Evolutionary conservation across 805 yeast genomes (phyloP).

Genomic region (Candida verbasci): DNA sequence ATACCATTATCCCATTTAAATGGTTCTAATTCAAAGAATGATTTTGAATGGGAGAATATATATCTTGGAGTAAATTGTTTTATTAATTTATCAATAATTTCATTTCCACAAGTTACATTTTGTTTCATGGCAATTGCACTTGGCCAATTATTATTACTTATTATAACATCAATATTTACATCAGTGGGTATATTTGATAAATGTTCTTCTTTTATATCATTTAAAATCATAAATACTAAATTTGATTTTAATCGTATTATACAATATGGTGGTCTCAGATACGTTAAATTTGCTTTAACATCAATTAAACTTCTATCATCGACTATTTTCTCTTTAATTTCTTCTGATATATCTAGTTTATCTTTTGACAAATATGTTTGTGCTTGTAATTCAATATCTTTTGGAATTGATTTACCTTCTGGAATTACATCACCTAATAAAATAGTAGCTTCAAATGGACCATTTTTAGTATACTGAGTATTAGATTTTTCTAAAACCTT

Average conservation of each 20-base stretch:
- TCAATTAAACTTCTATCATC: slow-evolving; percentile 20
- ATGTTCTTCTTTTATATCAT: slow-evolving; percentile 16
- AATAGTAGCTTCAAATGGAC: slow-evolving; percentile 59
- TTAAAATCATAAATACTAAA: slow-evolving; percentile 43
- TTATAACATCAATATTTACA: slow-evolving; percentile 44
- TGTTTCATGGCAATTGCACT: slow-evolving; percentile 40
- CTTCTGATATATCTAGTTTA: slow-evolving; percentile 14
- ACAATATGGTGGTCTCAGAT: slow-evolving; percentile 30
- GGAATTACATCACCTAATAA: slow-evolving; percentile 46
- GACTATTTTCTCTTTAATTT: not conserved
- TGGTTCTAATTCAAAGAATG: slow-evolving; percentile 51
- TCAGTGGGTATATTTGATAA: not conserved
- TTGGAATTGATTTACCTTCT: slow-evolving; percentile 13
- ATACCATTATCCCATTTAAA: slow-evolving; percentile 51
- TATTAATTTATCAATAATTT: slow-evolving; percentile 43
- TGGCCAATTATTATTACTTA: slow-evolving; percentile 56
- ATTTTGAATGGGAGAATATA: slow-evolving; percentile 57
- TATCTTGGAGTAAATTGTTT: slow-evolving; percentile 53
- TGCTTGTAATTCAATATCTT: slow-evolving; percentile 13
- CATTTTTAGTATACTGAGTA: slow-evolving; percentile 50
- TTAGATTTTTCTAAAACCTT: slow-evolving; percentile 45
- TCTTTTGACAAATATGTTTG: slow-evolving; percentile 25
- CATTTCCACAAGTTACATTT: slow-evolving; percentile 30
- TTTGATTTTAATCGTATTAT: slow-evolving; percentile 38
- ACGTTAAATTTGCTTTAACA: slow-evolving; percentile 21